Base-by-base conservation (phyloP, 495 filamentous ascomycete genomes). In the Penicillium odoratum region DNA sequence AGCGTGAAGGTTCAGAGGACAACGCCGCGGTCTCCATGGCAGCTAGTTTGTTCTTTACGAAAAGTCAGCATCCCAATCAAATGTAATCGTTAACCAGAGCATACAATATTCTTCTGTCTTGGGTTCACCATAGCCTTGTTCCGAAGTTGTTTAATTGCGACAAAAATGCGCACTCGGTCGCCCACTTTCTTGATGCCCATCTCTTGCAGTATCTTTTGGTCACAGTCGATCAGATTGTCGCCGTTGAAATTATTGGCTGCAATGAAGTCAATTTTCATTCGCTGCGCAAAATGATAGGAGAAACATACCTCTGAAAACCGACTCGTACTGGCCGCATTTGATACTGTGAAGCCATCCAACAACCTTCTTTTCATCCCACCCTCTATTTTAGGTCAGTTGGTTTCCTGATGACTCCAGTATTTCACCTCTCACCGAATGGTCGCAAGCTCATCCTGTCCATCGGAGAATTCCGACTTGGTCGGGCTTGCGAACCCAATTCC, bases 171-270 rank as follows among this genome's bases (percentile, higher is more conserved):
- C n/a, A 99, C 92, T 36, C 95, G 85, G 73, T 99, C 95, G 48
- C 94, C 94, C 54, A 99, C 88, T 73, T 97, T 99, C 61, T 97
- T 96, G 60, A 99, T 91, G 28, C 94, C 94, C 84, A 99, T 93
- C 66, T 99, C 94, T 73, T 98, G 95, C 55, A 99, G 81, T 47
- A 94, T 91, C 51, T 89, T 86, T 76, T 97, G 95, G 69, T 99
- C 94, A 73, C 96, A 93, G 73, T 99, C 94, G 55, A 99, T 82
- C 43, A 99, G 78, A 66, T 95, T 97, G 71, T 95, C 92, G 53
- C 94, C 94, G 66, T 92, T 98, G 76, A 99, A 96, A 67, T 97
- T 89, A 66, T 99, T 96, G 56, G 84, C 86, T 88, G 49, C 4
- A 43, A 29, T 26, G 21, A 18, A 10, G 50, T 64, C 15, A 64